Evolutionary conservation across 345 rosid genomes (phyloP).

Genomic region (Raphanus sativus): DNA sequence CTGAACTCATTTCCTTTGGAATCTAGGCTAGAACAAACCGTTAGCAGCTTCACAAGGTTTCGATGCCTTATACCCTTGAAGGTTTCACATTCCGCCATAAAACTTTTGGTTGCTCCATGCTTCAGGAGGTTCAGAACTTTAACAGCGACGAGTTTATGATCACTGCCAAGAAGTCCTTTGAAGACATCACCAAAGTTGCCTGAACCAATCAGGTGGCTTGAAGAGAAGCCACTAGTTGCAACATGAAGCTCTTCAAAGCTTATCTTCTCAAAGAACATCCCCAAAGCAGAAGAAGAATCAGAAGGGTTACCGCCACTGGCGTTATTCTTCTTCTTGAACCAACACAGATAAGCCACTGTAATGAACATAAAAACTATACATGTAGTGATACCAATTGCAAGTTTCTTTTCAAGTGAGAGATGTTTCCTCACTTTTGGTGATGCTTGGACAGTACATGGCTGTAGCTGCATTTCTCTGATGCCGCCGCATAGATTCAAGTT

Average conservation of each 20-base stretch:
- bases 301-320: neutral
- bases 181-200: constrained; percentile 34
- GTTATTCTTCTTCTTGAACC: constrained; percentile 17
- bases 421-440: constrained; percentile 6
- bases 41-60: constrained; percentile 35
- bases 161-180: constrained; percentile 21
- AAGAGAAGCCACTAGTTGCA: constrained; percentile 39
- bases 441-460: constrained; percentile 7
- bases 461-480: constrained; percentile 22
- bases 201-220: constrained; percentile 36
- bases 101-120: constrained; percentile 33
- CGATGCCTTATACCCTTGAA: constrained; percentile 32
- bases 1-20: constrained; percentile 30
- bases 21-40: constrained; percentile 34
- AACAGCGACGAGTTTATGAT: constrained; percentile 25
- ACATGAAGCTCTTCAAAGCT: constrained; percentile 30
- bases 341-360: constrained; percentile 25
- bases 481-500: constrained; percentile 34
- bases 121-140: constrained; percentile 35
- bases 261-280: constrained; percentile 25
- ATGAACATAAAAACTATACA: constrained; percentile 22
- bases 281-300: constrained; percentile 19
- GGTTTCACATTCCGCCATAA: constrained; percentile 40
- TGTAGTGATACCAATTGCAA: constrained; percentile 23
- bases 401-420: constrained; percentile 2